Evolutionary conservation across 1,284 basidiomycete genomes (phyloP).

Genomic region (Polyporus tsugae): DNA sequence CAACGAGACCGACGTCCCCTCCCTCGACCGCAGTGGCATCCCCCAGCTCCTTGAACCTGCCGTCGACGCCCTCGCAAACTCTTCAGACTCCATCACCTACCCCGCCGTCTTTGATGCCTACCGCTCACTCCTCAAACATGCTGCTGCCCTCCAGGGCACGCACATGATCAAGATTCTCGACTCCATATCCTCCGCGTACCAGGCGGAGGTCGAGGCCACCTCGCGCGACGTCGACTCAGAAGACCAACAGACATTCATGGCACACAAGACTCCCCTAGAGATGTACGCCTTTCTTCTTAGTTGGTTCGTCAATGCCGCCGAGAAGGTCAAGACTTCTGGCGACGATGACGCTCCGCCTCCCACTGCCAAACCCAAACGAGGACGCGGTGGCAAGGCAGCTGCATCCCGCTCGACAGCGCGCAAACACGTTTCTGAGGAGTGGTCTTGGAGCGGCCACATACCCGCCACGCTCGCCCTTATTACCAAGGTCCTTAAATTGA

Average conservation of each 20-base stretch:
- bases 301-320: conserved; percentile 85
- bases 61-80: conserved; percentile 78
- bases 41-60: conserved; percentile 66
- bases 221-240: conserved; percentile 72
- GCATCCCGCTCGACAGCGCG: conserved; percentile 48
- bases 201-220: conserved; percentile 74
- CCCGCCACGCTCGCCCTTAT: conserved; percentile 74
- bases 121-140: conserved; percentile 78
- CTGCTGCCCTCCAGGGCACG: conserved; percentile 62
- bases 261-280: conserved; percentile 82
- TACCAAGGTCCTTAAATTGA: conserved; percentile 76
- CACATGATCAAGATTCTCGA: conserved; percentile 84
- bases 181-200: conserved; percentile 76
- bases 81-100: conserved; percentile 74
- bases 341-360: conserved; percentile 58
- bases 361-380: conserved; percentile 58
- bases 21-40: conserved; percentile 52
- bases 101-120: conserved; percentile 80
- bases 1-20: conserved; percentile 69
- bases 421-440: conserved; percentile 57
- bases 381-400: conserved; percentile 67
- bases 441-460: conserved; percentile 86
- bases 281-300: conserved; percentile 88
- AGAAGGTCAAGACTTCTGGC: conserved; percentile 70
- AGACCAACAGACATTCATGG: conserved; percentile 72